Evolutionary conservation across 2,329 filamentous ascomycete genomes (phyloP).

Genomic region (Ceratocystis harringtonii): DNA sequence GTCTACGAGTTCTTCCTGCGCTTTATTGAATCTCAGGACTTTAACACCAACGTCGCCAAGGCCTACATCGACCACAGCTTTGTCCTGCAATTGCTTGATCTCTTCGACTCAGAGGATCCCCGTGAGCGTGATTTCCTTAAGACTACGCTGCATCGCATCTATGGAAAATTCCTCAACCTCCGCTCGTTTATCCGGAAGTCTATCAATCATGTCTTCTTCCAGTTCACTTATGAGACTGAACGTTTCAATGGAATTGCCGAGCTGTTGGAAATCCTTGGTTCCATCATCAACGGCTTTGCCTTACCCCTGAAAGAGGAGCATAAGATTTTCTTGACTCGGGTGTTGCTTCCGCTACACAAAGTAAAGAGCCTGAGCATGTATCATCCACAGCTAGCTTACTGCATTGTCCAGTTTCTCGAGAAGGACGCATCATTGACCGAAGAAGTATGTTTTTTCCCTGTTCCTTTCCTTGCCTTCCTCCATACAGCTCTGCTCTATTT

Average conservation of each 20-base stretch:
- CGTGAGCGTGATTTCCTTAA: constrained; percentile 94
- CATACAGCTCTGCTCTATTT: constrained; percentile 1
- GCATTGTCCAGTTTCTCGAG: constrained; percentile 95
- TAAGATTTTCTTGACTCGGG: constrained; percentile 90
- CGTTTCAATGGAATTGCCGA: constrained; percentile 97
- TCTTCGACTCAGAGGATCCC: constrained; percentile 97
- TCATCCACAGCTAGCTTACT: constrained; percentile 94
- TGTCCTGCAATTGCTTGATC: constrained; percentile 86
- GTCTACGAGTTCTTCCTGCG: constrained; percentile 98
- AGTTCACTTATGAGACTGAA: constrained; percentile 97
- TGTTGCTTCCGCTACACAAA: constrained; percentile 88
- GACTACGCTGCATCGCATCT: constrained; percentile 93
- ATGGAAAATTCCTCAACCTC: constrained; percentile 96
- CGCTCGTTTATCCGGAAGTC: constrained; percentile 93
- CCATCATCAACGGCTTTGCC: constrained; percentile 98
- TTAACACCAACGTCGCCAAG: constrained; percentile 99
- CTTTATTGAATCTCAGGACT: constrained; percentile 98
- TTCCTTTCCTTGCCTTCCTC: constrained; percentile 11
- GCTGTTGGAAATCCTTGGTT: constrained; percentile 87
- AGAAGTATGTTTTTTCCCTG: constrained; percentile 49
- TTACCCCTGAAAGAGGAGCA: constrained; percentile 95
- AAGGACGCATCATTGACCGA: constrained; percentile 95
- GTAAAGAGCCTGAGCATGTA: constrained; percentile 99
- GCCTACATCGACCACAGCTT: constrained; percentile 98
- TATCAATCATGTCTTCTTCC: constrained; percentile 99